Evolutionary conservation across 306 rosid genomes (phyloP).

Genomic region (Ceratonia siliqua): DNA sequence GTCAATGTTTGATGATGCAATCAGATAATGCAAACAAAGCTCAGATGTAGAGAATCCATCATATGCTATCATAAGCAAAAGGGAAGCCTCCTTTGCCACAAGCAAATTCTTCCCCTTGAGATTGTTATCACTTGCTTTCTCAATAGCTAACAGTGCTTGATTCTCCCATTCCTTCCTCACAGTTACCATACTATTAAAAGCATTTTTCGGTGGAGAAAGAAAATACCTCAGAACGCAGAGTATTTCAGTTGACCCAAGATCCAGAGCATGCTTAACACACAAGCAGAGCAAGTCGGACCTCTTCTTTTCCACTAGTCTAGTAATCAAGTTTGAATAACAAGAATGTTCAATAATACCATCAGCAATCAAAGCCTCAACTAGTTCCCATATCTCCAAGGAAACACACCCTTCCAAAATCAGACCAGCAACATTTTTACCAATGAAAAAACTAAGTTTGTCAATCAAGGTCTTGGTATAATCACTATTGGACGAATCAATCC

Average conservation of each 20-base stretch:
- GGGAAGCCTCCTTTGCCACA: conserved; percentile 68
- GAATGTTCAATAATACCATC: conserved; percentile 53
- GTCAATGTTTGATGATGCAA: conserved; percentile 67
- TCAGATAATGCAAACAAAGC: conserved; percentile 73
- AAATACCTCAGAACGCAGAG: conserved; percentile 69
- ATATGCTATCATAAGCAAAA: conserved; percentile 76
- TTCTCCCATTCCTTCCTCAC: conserved; percentile 84
- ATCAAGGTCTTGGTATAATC: conserved; percentile 48
- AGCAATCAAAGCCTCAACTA: conserved; percentile 64
- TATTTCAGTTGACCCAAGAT: conserved; percentile 67
- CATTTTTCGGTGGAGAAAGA: conserved; percentile 57
- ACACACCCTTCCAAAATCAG: conserved; percentile 68
- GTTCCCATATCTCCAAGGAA: conserved; percentile 72
- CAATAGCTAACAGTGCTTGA: conserved; percentile 64
- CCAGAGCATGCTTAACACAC: conserved; percentile 63
- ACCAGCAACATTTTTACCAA: conserved; percentile 56
- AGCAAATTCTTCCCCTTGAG: conserved; percentile 35
- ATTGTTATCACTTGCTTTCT: conserved; percentile 48
- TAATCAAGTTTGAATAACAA: conserved; percentile 52
- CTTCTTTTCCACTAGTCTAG: conserved; percentile 54
- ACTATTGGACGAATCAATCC: conserved; percentile 35
- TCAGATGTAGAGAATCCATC: conserved; percentile 72
- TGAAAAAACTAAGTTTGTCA: conserved; percentile 45
- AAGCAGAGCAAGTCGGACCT: conserved; percentile 64
- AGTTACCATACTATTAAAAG: conserved; percentile 37